Percentiles rank a stretch among this genome's conserved stretches.
Conservation (phyloP, 768 basidiomycete species). For the Grammothele lineata region DNA sequence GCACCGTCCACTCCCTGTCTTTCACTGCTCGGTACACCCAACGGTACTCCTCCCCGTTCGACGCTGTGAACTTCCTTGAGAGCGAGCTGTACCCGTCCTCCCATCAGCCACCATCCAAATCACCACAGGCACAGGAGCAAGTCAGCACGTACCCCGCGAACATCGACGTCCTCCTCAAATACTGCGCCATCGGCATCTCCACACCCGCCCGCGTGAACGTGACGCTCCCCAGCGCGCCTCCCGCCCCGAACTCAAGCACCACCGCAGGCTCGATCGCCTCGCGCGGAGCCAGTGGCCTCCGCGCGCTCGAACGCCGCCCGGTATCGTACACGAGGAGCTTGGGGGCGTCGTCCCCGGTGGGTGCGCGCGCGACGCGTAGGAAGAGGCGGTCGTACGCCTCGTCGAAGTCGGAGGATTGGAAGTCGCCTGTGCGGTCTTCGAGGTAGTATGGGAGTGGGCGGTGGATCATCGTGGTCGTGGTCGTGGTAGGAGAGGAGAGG, state of each 20-base stretch:
- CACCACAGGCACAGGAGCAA: background rate
- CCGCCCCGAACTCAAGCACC: constrained; percentile 55
- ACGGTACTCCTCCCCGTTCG: constrained; percentile 66
- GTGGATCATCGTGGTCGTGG: constrained; percentile 17
- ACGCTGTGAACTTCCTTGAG: constrained; percentile 62
- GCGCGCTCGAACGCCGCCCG: constrained; percentile 56
- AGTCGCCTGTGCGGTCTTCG: constrained; percentile 62
- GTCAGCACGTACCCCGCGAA: constrained; percentile 61
- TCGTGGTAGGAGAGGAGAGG: background rate
- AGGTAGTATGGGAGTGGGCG: constrained; percentile 48
- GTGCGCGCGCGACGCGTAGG: constrained; percentile 53
- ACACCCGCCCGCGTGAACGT: constrained; percentile 42
- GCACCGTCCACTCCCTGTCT: constrained; percentile 74
- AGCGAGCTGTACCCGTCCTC: too few relatives aligned
- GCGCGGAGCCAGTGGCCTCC: constrained; percentile 46
- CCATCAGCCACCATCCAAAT: constrained; percentile 3
- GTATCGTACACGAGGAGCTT: constrained; percentile 66
- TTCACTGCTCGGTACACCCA: constrained; percentile 55
- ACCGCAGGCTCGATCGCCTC: constrained; percentile 49
- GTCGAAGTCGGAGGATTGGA: constrained; percentile 60
- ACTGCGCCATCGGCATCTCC: constrained; percentile 57
- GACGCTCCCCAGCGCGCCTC: constrained; percentile 56
- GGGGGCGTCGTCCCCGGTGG: constrained; percentile 30
- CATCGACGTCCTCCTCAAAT: constrained; percentile 57
- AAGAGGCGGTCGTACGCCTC: constrained; percentile 77